Conservation (phyloP, 179 eudicot species). For the Beta lomatogona region DNA sequence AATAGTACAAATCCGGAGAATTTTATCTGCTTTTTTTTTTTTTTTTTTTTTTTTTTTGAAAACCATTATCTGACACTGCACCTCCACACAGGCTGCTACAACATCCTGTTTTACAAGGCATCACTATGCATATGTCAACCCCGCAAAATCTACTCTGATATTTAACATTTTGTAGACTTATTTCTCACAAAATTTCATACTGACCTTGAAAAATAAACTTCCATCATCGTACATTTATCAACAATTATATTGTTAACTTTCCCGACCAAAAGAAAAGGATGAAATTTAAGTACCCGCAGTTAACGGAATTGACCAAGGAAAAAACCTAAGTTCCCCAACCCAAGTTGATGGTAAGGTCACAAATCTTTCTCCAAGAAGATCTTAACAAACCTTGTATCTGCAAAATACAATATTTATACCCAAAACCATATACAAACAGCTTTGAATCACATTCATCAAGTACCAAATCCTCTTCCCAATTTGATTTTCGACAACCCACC, state of each 20-base stretch:
- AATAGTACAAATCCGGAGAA: not conserved
- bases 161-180: not conserved
- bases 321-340: not conserved
- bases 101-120: conserved; percentile 63
- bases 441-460: conserved; percentile 83
- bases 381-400: conserved; percentile 71
- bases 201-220: conserved; percentile 71
- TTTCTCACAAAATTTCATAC: conserved; percentile 25
- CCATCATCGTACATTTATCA: conserved; percentile 94
- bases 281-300: conserved; percentile 3
- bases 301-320: not conserved
- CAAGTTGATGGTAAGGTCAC: not conserved
- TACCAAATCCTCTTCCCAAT: conserved; percentile 66
- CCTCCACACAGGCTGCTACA: conserved; percentile 97
- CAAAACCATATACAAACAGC: conserved; percentile 81
- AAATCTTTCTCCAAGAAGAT: not conserved
- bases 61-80: conserved; percentile 83
- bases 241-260: conserved; percentile 93
- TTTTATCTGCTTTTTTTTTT: not conserved
- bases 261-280: conserved; percentile 49
- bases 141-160: not conserved
- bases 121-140: conserved; percentile 10
- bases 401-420: conserved; percentile 82
- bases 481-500: conserved; percentile 95
- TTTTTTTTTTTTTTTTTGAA: not conserved